A percentile compares a stretch with the other conserved stretches of the same genome.
These are phyloP conservation scores for Aspergillus quadricinctus DNA, from an alignment of 2,329 filamentous ascomycete species.

Conservation along the genomic window DNA sequence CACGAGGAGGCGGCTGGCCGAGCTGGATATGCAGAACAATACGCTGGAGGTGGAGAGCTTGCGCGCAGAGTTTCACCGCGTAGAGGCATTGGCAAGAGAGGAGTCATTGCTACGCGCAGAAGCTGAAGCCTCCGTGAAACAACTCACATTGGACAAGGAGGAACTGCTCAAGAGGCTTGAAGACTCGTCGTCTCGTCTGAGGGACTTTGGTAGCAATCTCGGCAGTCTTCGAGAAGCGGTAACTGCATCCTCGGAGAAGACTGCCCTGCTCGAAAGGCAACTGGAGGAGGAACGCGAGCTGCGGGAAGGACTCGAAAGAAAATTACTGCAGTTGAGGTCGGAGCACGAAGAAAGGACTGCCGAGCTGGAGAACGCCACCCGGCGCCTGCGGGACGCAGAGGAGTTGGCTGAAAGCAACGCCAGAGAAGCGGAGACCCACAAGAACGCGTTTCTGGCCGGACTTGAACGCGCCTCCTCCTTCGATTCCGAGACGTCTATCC, in stretches of 20 bases:
- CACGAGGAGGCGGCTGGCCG: slow-evolving; percentile 74
- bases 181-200: slow-evolving; percentile 61
- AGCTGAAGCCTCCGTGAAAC: slow-evolving; percentile 66
- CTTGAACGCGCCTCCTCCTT: slow-evolving; percentile 65
- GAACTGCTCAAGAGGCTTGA: slow-evolving; percentile 67
- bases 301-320: slow-evolving; percentile 70
- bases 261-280: slow-evolving; percentile 70
- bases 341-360: slow-evolving; percentile 77
- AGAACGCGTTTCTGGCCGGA: slow-evolving; percentile 74
- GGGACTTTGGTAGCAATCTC: slow-evolving; percentile 67
- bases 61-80: slow-evolving; percentile 76
- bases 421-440: slow-evolving; percentile 80
- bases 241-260: slow-evolving; percentile 71
- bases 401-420: slow-evolving; percentile 84
- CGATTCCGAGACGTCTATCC: slow-evolving; percentile 33
- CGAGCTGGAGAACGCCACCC: slow-evolving; percentile 70
- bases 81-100: slow-evolving; percentile 73
- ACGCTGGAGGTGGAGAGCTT: slow-evolving; percentile 80
- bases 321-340: slow-evolving; percentile 68
- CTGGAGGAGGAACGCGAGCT: slow-evolving; percentile 72
- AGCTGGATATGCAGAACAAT: slow-evolving; percentile 79
- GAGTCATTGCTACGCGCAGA: slow-evolving; percentile 74
- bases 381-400: slow-evolving; percentile 78
- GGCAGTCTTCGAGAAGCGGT: slow-evolving; percentile 73
- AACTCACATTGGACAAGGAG: slow-evolving; percentile 81